These are phyloP conservation scores for Shiraia sp. DNA, from an alignment of 2,329 filamentous ascomycete species.

Conservation along the genomic window DNA sequence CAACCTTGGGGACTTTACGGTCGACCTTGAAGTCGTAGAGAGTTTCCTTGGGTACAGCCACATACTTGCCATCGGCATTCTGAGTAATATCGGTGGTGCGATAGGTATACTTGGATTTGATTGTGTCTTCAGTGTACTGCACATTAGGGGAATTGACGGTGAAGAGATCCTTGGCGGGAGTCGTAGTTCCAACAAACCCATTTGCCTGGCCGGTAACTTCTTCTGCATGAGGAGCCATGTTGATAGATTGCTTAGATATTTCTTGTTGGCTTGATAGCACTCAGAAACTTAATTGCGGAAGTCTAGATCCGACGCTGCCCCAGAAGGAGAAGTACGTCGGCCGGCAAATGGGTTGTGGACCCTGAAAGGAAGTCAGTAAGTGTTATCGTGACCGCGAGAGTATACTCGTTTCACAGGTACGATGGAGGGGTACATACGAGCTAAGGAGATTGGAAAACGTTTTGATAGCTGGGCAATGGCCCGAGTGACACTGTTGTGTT, in stretches of 20 bases:
- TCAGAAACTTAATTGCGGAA: slow-evolving; percentile 40
- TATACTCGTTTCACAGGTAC: neutral
- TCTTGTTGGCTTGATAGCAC: slow-evolving; percentile 27
- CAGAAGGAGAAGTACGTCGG: slow-evolving; percentile 89
- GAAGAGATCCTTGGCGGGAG: slow-evolving; percentile 68
- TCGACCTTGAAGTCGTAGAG: slow-evolving; percentile 97
- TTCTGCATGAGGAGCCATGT: slow-evolving; percentile 94
- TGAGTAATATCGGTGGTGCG: slow-evolving; percentile 84
- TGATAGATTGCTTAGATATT: slow-evolving; percentile 43
- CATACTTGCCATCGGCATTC: slow-evolving; percentile 72
- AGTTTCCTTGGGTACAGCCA: slow-evolving; percentile 85
- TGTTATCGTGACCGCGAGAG: slow-evolving; percentile 1
- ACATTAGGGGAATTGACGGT: slow-evolving; percentile 92
- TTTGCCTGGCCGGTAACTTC: slow-evolving; percentile 60
- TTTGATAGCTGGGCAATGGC: slow-evolving; percentile 69
- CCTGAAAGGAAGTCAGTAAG: slow-evolving; percentile 54
- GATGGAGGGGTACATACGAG: slow-evolving; percentile 68
- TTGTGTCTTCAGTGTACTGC: slow-evolving; percentile 82
- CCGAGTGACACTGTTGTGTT: slow-evolving; percentile 32
- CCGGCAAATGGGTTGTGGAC: slow-evolving; percentile 94
- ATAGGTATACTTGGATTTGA: slow-evolving; percentile 94
- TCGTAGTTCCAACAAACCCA: slow-evolving; percentile 51
- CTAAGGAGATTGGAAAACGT: slow-evolving; percentile 99
- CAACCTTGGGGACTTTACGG: slow-evolving; percentile 88
- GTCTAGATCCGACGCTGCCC: slow-evolving; percentile 71